Evolutionary conservation across 345 rosid species (phyloP).

Genomic region (Melastoma malabathricum): DNA sequence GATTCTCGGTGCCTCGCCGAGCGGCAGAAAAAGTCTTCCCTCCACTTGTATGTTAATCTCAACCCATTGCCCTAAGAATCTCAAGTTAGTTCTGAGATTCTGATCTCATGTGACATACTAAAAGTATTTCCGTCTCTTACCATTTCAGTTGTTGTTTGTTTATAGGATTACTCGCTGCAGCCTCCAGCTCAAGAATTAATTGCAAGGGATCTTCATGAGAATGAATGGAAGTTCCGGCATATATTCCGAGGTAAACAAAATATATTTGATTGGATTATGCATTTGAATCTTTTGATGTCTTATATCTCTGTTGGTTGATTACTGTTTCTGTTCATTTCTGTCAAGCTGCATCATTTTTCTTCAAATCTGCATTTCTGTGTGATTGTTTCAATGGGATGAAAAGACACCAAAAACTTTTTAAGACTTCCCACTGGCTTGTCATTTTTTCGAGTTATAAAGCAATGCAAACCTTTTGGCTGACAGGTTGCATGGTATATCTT

Average conservation of each 20-base stretch:
- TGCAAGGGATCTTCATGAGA: conserved; percentile 41
- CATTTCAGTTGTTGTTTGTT: neutral
- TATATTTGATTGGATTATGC: neutral
- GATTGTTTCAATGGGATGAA: no score
- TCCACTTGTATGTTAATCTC: conserved; percentile 27
- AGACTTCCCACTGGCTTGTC: no score
- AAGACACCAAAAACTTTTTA: no score
- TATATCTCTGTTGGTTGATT: neutral
- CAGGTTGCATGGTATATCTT: no score
- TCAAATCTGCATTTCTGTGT: no score
- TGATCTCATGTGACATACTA: neutral
- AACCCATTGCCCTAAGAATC: neutral
- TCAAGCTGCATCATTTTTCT: no score
- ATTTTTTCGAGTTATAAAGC: no score
- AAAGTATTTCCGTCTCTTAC: neutral
- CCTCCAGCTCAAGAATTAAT: conserved; percentile 35
- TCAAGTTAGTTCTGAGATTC: neutral
- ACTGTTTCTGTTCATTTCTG: no score
- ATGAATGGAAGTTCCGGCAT: conserved; percentile 40
- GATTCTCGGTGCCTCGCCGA: conserved; percentile 49
- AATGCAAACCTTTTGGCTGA: no score
- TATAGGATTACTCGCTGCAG: conserved; percentile 24
- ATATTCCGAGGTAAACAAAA: conserved; percentile 25
- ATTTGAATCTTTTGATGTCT: neutral
- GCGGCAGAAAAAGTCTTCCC: conserved; percentile 49